Base-by-base conservation (phyloP, 192 early-diverging fungal genomes). In the Coemansia javaensis region DNA sequence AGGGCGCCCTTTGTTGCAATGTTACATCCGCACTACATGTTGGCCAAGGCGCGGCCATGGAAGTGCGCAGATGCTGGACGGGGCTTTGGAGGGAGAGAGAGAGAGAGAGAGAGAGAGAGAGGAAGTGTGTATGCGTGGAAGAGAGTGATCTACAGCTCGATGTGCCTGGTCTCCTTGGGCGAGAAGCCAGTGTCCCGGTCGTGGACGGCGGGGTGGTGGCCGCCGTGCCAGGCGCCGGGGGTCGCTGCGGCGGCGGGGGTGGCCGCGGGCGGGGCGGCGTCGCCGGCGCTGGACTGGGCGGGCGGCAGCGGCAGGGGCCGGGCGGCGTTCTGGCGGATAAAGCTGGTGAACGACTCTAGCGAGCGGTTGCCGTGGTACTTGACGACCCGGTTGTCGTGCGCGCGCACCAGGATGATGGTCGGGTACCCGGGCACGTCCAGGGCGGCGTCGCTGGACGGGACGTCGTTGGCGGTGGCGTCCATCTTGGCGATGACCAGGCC, bases 381-480 rank as follows among this genome's bases (percentile, higher is more conserved):
- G 48, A 94, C 70, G 39, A 87, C 62, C 44, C 79, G 82, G 36
- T 94, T 88, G 63, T 73, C 74, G 13, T 74, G 76, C 25, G 90
- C 90, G 77, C 92, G 92, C 75, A 92, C 82, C 47, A 97, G 77
- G 65, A 88, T 85, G 40, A 98, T 73, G 46, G 95, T 98, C 24
- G 95, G 95, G 85, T 94, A 98, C 7, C 94, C 95, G 39, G 84
- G 44, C 53, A 98, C 57, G 31, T 79, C 52, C 76, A 94, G 82
- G 17, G 48, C 65, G 2, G 70, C 66, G 41, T 77, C 67, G 66
- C 55, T 53, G 2, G 79, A 49, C 15, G 95, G 94, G 35, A 96
- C 54, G 42, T 98, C 95, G 77, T 98, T 98, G 49, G 79, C 84
- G 25, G 93, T 91, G 39, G 77, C 91, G 56, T 98, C 92, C 82